These are phyloP conservation scores for Fusarium fujikuroi DNA, from an alignment of 2,329 filamentous ascomycete genomes.

Conservation along the genomic window DNA sequence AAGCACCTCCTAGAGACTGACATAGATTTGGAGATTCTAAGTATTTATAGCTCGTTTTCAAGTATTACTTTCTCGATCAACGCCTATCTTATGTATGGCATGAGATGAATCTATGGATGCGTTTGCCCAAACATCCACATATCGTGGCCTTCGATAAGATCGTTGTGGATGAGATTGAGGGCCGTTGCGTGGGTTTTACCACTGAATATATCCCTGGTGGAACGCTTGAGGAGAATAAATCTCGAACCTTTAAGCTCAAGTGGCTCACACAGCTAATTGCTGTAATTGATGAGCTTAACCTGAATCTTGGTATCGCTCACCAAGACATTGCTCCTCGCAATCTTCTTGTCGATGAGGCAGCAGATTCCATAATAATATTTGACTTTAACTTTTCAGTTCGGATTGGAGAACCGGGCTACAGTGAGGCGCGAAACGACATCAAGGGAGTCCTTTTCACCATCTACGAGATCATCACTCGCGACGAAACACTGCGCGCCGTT, in stretches of 20 bases:
- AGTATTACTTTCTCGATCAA: constrained; percentile 48
- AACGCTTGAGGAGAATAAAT: constrained; percentile 45
- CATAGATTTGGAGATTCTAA: not conserved
- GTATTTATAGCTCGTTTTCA: constrained; percentile 44
- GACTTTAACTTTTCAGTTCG: constrained; percentile 50
- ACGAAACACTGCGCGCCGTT: constrained; percentile 36
- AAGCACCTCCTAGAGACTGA: not conserved
- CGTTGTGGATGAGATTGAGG: constrained; percentile 49
- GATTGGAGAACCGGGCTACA: constrained; percentile 29
- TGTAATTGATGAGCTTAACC: constrained; percentile 50
- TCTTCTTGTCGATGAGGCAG: constrained; percentile 49
- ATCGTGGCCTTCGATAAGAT: constrained; percentile 51
- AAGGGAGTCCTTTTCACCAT: constrained; percentile 50
- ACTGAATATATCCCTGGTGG: constrained; percentile 49
- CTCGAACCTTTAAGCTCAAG: constrained; percentile 48
- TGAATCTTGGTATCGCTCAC: constrained; percentile 51
- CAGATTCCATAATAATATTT: constrained; percentile 49
- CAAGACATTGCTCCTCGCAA: constrained; percentile 54
- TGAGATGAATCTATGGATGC: constrained; percentile 51
- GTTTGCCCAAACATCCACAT: constrained; percentile 51
- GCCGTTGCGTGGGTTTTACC: constrained; percentile 52
- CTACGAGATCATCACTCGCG: constrained; percentile 53
- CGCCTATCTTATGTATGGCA: constrained; percentile 43
- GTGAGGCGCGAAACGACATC: constrained; percentile 45
- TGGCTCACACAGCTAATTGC: constrained; percentile 51